Evolutionary conservation across 495 filamentous ascomycete species (phyloP), one percentile per base, ranked within the genome.

Genomic region (Oleoguttula mirabilis): DNA sequence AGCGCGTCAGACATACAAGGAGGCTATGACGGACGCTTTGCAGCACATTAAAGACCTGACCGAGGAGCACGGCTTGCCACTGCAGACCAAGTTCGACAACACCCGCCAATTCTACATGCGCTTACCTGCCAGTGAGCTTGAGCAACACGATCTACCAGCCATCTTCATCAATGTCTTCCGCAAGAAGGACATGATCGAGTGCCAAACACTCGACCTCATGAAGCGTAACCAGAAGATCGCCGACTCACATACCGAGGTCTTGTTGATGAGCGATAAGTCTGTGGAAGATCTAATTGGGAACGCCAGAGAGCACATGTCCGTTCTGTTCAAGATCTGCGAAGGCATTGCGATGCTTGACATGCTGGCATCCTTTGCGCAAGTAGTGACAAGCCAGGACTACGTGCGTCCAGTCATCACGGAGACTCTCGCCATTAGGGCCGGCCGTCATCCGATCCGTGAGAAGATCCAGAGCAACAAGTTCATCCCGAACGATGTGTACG

Each of bases 341-440:
- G 78, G 76, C 15, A 79, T 95, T 45, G 84, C 84, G n/a, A 73
- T 85, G 59, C 69, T 98, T 4, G 90, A 98, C 56, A 92, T 96
- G 84, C 64, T 70, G n/a, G 65, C 76, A 20, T 71, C 82, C 6
- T 95, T 94, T 60, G 78, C 78, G 4, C 78, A 94, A 11, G 58
- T 88, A 4, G 79, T 82, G 30, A 84, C 80, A 4, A 73, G 69
- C 17, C 67, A 80, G 45, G 81, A 88, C 40, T 98, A 95, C 55
- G 73, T 79, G 19, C 75, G 82, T 14, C 90, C 90, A 8, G 75
- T 82, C 24, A 63, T 95, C 22, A 74, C 75, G 6, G 69, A 77
- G n/a, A 75, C 73, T 0, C 63, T 96, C 27, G 84, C 78, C 5
- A 77, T 98, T 50, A 82, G 86, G 54, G 64, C 71, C 32, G 85